Evolutionary conservation across 208 protist species (phyloP).

Genomic region (Acanthamoeba castellanii): DNA sequence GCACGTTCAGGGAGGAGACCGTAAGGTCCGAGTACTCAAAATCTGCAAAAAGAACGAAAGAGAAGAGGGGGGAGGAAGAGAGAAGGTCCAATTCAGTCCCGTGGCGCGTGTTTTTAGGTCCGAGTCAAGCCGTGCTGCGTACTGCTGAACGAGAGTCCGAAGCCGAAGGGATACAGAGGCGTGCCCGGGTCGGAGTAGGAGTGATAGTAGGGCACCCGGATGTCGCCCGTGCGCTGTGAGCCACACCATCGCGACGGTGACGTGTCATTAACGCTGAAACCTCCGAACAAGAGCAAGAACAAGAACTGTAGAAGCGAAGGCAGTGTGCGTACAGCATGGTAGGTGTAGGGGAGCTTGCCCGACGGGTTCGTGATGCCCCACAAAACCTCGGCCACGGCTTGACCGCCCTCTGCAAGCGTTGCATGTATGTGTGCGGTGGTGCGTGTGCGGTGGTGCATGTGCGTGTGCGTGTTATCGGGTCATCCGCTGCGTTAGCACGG

Average conservation of each 20-base stretch:
- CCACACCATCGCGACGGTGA: not conserved
- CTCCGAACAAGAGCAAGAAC: too few species aligned
- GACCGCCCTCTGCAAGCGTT: conserved; percentile 25
- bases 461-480: not conserved
- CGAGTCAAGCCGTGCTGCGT: not conserved
- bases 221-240: conserved; percentile 41
- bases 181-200: not conserved
- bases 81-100: not conserved
- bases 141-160: conserved; percentile 65
- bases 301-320: not conserved
- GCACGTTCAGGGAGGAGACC: not conserved
- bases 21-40: conserved; percentile 22
- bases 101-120: not conserved
- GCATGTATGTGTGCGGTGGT: not conserved
- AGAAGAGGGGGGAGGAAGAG: not conserved
- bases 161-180: conserved; percentile 54
- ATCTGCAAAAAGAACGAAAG: not conserved
- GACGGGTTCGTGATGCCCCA: conserved; percentile 75
- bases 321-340: conserved; percentile 16
- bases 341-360: conserved; percentile 77
- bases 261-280: too few species aligned
- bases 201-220: conserved; percentile 74
- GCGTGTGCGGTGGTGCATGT: too few species aligned
- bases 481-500: too few species aligned
- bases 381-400: conserved; percentile 62